Evolutionary conservation across 2,329 filamentous ascomycete genomes (phyloP).

Genomic region (Eutypella sp.): DNA sequence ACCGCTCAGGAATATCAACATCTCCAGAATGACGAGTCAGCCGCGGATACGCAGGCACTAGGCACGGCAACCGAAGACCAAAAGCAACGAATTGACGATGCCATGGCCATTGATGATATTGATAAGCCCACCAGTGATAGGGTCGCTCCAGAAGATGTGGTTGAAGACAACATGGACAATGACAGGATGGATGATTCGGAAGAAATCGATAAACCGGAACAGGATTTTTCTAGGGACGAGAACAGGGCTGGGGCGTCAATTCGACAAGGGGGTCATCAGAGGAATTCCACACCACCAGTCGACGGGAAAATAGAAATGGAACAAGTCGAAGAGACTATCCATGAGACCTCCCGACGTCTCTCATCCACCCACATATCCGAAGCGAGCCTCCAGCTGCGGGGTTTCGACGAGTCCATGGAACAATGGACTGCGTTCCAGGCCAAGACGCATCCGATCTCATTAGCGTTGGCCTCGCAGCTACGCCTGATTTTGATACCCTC

Average conservation of each 20-base stretch:
- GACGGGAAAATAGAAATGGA: constrained; percentile 33
- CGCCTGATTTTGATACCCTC: constrained; percentile 93
- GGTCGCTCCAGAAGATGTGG: constrained; percentile 49
- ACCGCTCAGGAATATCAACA: constrained; percentile 91
- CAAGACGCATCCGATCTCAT: constrained; percentile 77
- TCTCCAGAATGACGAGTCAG: constrained; percentile 73
- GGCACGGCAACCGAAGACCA: constrained; percentile 86
- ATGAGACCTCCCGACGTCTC: constrained; percentile 58
- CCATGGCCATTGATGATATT: constrained; percentile 77
- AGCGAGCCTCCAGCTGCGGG: constrained; percentile 36
- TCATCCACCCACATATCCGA: constrained; percentile 66
- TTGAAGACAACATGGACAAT: constrained; percentile 40
- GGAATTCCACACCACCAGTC: constrained; percentile 37
- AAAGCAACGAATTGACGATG: constrained; percentile 77
- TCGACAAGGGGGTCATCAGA: constrained; percentile 53
- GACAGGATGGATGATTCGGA: constrained; percentile 41
- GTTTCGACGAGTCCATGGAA: constrained; percentile 55
- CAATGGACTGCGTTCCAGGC: constrained; percentile 84
- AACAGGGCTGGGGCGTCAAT: constrained; percentile 57
- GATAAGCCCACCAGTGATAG: constrained; percentile 45
- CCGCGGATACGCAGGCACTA: constrained; percentile 85
- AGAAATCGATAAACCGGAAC: constrained; percentile 33
- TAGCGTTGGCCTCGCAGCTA: constrained; percentile 88
- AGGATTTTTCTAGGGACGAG: constrained; percentile 46
- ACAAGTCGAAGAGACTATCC: constrained; percentile 42